phyloP scores from a whole-genome alignment of 192 early-diverging fungal species.

The Gaertneriomyces semiglobifer region DNA sequence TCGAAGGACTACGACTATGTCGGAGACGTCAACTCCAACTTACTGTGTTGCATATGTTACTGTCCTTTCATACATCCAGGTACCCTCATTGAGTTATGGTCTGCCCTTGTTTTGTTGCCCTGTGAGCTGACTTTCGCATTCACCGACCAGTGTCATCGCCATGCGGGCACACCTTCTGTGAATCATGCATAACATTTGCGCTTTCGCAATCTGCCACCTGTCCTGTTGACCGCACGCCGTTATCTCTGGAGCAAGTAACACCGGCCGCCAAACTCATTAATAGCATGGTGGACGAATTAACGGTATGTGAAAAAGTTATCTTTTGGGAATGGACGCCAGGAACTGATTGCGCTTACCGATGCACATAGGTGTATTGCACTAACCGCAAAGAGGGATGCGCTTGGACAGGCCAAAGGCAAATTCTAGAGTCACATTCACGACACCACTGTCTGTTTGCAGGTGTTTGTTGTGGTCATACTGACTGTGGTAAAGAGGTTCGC shows the following conservation, averaged over 20 bases:
- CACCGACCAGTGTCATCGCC: conserved; percentile 24
- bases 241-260: conserved; percentile 39
- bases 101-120: background rate
- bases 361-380: conserved; percentile 47
- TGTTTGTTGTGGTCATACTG: conserved; percentile 48
- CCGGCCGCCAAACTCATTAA: conserved; percentile 56
- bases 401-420: conserved; percentile 56
- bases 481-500: conserved; percentile 50
- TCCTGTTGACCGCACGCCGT: conserved; percentile 56
- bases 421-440: conserved; percentile 50
- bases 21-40: conserved; percentile 26
- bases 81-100: background rate
- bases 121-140: conserved; percentile 4
- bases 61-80: conserved; percentile 48
- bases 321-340: too few relatives aligned
- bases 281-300: conserved; percentile 66
- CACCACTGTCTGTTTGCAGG: conserved; percentile 55
- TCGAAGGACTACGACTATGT: conserved; percentile 22
- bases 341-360: too few relatives aligned
- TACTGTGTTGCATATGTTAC: conserved; percentile 39
- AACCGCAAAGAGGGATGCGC: conserved; percentile 51
- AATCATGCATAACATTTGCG: conserved; percentile 54
- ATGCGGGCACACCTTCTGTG: conserved; percentile 68
- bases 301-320: too few relatives aligned
- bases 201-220: conserved; percentile 45